These are phyloP conservation scores for Colletotrichum horii DNA, from an alignment of 2,329 filamentous ascomycete genomes.

Conservation along the genomic window DNA sequence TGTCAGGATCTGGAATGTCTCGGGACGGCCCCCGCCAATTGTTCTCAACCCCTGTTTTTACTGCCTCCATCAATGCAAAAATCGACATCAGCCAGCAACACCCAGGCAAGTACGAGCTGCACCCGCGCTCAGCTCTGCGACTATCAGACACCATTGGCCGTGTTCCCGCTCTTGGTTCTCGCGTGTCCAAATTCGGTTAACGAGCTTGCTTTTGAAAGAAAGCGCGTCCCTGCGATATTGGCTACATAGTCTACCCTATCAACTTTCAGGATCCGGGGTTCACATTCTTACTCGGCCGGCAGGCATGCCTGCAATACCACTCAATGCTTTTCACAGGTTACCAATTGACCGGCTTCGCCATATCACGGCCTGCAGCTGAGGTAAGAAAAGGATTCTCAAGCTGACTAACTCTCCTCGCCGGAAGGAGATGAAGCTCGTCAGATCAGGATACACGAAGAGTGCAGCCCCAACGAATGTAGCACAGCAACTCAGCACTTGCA, in stretches of 20 bases:
- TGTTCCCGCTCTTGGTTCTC: not conserved
- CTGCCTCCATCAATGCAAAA: not conserved
- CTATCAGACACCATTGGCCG: not conserved
- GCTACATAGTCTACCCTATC: not conserved
- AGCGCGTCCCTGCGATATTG: not conserved
- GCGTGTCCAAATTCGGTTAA: not conserved
- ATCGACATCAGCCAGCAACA: not conserved
- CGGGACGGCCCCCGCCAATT: not conserved
- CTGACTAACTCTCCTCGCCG: not conserved
- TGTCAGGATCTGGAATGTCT: conserved; percentile 1
- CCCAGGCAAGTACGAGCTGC: not conserved
- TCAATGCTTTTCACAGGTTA: not conserved
- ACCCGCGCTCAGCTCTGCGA: not conserved
- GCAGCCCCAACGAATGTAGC: not conserved
- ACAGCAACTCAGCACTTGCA: not conserved
- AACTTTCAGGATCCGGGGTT: not conserved
- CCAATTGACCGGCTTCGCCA: not conserved
- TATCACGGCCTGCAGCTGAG: not conserved
- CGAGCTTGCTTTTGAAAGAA: not conserved
- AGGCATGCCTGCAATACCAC: not conserved
- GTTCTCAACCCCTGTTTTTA: not conserved
- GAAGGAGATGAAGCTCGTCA: not conserved
- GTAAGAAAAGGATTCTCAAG: not conserved
- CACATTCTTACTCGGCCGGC: not conserved
- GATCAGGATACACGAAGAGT: not conserved